Base-by-base conservation (phyloP, 2,329 filamentous ascomycete genomes). In the Emmonsiellopsis sp. region DNA sequence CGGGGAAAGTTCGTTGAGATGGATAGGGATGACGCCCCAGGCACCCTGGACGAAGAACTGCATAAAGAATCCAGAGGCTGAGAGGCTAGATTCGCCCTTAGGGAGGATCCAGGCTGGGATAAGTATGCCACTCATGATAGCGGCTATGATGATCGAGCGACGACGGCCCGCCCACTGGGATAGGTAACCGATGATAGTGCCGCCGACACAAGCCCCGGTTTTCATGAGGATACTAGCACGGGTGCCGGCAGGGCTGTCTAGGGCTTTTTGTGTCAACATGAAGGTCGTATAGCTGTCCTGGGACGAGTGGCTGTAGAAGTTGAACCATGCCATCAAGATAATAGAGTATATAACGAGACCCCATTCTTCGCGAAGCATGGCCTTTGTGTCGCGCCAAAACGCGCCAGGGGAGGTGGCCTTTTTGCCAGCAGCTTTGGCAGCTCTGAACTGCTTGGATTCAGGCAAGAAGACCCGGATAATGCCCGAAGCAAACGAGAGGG, bases 281-380 rank as follows among this genome's bases (percentile, higher is more conserved):
- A 90, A 89, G 2, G 87, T 90, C 0, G 87, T 89, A 72, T 90
- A 91, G 48, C 80, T 85, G 71, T 92, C 87, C 67, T 92, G 87
- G 27, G 82, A 85, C 1, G 86, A 88, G 73, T 92, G 87, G 49
- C 84, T 86, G 72, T 87, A 89, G 68, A 77, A 83, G 70, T 84
- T 84, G 74, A 83, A 83, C 66, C 85, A 87, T 0, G 84, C 86
- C 87, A 91, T 90, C 51, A 92, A 74, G 57, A 91, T 76, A 66
- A 87, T 74, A 68, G 85, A 87, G 74, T 91, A 92, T 52, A 90
- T 64, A 60, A 81, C 85, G 79, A 90, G 83, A 66, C 81, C 81
- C 87, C 87, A 91, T 67, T 91, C 85, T 40, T 80, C 73, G 5
- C 61, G 68, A 11, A 91, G 68, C 83, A 90, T 89, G 13, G 71